Percentiles rank a stretch among this genome's conserved stretches.
Conservation (phyloP, 2,329 filamentous ascomycete genomes). For the Chaetomiaceae sp. region DNA sequence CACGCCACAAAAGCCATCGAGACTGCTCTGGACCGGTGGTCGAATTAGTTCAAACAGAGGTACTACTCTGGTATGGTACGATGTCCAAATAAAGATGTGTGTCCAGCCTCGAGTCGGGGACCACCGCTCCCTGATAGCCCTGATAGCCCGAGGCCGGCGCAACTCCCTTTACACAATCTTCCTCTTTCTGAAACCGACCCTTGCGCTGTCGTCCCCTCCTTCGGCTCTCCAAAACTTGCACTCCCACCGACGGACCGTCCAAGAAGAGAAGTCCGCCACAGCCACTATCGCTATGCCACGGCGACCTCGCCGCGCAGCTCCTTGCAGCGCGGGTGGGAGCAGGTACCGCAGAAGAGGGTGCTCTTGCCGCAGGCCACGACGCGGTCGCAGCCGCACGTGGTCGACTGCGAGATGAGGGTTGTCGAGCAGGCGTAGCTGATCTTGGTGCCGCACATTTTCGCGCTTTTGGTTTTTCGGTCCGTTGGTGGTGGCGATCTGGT, state of each 20-base stretch:
- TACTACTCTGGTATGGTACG: no score
- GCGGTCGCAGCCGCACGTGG: conserved; percentile 21
- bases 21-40: no score
- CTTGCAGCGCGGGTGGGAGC: conserved; percentile 23
- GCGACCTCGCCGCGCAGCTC: conserved; percentile 23
- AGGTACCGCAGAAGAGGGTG: conserved; percentile 27
- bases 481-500: no score
- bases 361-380: conserved; percentile 25
- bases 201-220: background rate
- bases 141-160: no score
- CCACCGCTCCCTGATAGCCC: background rate
- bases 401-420: conserved; percentile 25
- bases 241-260: no score
- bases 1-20: no score
- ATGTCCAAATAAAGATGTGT: no score
- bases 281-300: background rate
- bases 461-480: background rate
- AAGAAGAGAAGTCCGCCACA: no score
- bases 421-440: conserved; percentile 27
- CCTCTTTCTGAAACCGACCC: background rate
- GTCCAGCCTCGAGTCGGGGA: no score
- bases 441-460: conserved; percentile 25
- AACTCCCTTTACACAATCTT: no score
- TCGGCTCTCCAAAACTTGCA: background rate
- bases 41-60: no score